Percentiles rank a stretch among this genome's conserved stretches.
phyloP scores from a whole-genome alignment of 2,329 filamentous ascomycete species.

The Fusarium protoensiforme region DNA sequence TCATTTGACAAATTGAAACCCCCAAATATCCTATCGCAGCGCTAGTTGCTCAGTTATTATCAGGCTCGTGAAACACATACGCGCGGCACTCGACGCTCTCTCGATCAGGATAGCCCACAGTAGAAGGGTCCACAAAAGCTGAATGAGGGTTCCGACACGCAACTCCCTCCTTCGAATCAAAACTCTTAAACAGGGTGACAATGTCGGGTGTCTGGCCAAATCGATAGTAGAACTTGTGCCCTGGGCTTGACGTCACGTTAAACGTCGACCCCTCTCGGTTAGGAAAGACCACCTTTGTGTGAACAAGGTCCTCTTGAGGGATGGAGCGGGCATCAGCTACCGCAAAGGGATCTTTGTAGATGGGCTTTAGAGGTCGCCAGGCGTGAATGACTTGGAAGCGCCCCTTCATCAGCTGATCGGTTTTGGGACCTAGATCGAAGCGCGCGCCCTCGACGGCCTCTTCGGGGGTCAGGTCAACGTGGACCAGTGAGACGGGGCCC shows the following conservation, averaged over 20 bases:
- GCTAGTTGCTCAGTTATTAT: neutral
- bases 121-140: neutral
- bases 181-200: neutral
- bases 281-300: neutral
- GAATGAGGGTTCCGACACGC: neutral
- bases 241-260: neutral
- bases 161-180: neutral
- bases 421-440: neutral
- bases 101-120: neutral
- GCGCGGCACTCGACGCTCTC: neutral
- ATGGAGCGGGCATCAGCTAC: neutral
- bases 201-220: neutral
- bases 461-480: neutral
- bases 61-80: neutral
- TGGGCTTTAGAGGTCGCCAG: neutral
- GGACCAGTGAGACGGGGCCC: neutral
- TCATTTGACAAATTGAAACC: too few species aligned
- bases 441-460: neutral
- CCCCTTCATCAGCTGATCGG: neutral
- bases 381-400: neutral
- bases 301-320: neutral
- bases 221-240: neutral
- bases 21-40: too few species aligned
- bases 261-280: neutral
- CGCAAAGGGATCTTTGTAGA: neutral